Evolutionary conservation across 2,329 filamentous ascomycete genomes (phyloP).

Genomic region (Decorospora gaudefroyi): DNA sequence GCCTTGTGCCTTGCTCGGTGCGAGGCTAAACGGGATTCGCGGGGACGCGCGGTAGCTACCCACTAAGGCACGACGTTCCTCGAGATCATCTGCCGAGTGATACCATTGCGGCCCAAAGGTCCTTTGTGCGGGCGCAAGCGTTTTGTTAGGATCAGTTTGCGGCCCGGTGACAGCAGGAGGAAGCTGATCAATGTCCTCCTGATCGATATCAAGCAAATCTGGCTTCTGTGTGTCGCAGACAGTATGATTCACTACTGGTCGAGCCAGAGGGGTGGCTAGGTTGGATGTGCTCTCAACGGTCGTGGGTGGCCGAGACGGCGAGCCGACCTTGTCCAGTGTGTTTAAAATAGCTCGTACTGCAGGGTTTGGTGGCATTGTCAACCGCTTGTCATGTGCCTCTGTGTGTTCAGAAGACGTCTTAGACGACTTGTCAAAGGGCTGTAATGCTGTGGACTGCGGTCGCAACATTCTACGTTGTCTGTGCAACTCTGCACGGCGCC

Average conservation of each 20-base stretch:
- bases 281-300: conserved; percentile 58
- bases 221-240: conserved; percentile 12
- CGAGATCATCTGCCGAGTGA: conserved; percentile 40
- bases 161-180: conserved; percentile 44
- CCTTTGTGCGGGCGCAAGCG: conserved; percentile 18
- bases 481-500: conserved; percentile 43
- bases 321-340: conserved; percentile 39
- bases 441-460: conserved; percentile 22
- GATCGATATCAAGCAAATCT: conserved; percentile 45
- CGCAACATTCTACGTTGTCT: conserved; percentile 32
- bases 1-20: conserved; percentile 48
- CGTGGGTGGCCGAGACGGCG: conserved; percentile 36
- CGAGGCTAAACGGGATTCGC: conserved; percentile 56
- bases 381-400: conserved; percentile 30
- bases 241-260: conserved; percentile 42
- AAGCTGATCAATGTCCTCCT: conserved; percentile 43
- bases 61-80: conserved; percentile 46
- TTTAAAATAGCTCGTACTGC: conserved; percentile 41
- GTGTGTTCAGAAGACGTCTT: conserved; percentile 21
- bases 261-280: conserved; percentile 60
- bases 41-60: conserved; percentile 56
- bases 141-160: conserved; percentile 17
- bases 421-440: conserved; percentile 12
- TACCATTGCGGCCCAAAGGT: conserved; percentile 44
- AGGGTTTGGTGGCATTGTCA: conserved; percentile 31